Evolutionary conservation across 139 green algal genomes (phyloP), one percentile per base, ranked within the genome.

Genomic region (Coccomyxa sp.): DNA sequence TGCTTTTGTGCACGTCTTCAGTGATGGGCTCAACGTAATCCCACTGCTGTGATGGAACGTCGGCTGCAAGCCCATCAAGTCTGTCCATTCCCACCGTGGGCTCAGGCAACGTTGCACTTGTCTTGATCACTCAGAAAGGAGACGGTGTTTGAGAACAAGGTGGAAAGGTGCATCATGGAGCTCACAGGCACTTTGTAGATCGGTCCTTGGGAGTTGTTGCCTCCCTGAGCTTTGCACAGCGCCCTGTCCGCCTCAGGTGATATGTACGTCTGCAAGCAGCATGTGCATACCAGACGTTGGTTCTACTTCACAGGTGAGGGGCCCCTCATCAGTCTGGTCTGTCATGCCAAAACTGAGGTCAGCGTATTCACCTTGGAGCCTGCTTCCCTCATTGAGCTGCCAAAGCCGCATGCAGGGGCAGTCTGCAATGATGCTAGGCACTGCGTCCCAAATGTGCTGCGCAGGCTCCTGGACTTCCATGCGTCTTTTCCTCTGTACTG

Each of bases 121-220:
- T 7, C 38, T 51, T 7, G 7, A 51, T 7, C 3, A 7, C 38
- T 51, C 38, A 51, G 7, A 51, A 51, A 51, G 38, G 38, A 7
- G 38, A 51, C 38, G 38, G 38, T 51, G 38, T 51, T 51, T 11
- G 7, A 51, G 38, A 51, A 51, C 18, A 83, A 58, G 77, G 13
- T 30, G 18, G 23, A 14, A 58, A 15, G 13, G 0, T 66, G 18
- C 78, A 30, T 30, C 15, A 27, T 21, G 31, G 15, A 63, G 15
- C 31, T 63, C 28, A 38, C 87, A 75, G 79, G 79, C 0, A 84
- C 60, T 30, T 81, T 76, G 75, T 89, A 90, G 77, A 84, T 86
- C 25, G 87, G 79, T 13, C 87, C 87, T 25, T 85, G 85, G 12
- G 81, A 82, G 77, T 89, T 90, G 83, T 88, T 86, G 63, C 84